These are phyloP conservation scores for Ailanthus altissimus DNA, from an alignment of 345 rosid species.

Conservation along the genomic window DNA sequence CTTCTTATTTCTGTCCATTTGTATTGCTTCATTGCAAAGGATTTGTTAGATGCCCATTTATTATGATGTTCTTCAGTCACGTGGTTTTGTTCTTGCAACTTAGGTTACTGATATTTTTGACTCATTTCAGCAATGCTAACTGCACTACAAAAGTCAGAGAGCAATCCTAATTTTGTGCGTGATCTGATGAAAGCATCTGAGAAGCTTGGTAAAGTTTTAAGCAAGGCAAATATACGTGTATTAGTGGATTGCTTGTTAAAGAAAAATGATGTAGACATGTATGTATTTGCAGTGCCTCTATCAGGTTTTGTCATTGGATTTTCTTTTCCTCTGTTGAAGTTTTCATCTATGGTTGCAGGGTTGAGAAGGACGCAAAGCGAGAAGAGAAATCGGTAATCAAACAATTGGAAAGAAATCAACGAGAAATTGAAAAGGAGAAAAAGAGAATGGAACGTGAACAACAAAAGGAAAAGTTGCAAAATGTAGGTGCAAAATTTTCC, in stretches of 20 bases:
- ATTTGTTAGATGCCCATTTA: too few relatives aligned
- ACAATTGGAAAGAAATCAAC: slow-evolving; percentile 69
- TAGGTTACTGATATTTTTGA: slow-evolving; percentile 25
- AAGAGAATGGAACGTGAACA: slow-evolving; percentile 67
- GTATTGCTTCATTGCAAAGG: not conserved
- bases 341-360: slow-evolving; percentile 39
- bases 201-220: slow-evolving; percentile 61
- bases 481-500: slow-evolving; percentile 37
- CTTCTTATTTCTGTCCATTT: not conserved
- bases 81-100: not conserved
- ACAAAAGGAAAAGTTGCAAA: slow-evolving; percentile 60
- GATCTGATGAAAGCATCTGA: slow-evolving; percentile 51
- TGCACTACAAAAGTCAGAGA: slow-evolving; percentile 48
- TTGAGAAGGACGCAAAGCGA: slow-evolving; percentile 55
- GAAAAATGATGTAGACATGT: slow-evolving; percentile 61
- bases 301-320: not conserved
- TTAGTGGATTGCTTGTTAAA: slow-evolving; percentile 50
- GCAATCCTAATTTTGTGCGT: slow-evolving; percentile 30
- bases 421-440: slow-evolving; percentile 75
- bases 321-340: not conserved
- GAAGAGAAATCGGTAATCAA: slow-evolving; percentile 63
- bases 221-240: slow-evolving; percentile 59
- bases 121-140: slow-evolving; percentile 60
- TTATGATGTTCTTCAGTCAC: not conserved
- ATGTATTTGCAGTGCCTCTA: slow-evolving; percentile 33